Conservation (phyloP, 2,329 filamentous ascomycete genomes). For the Exophiala aquamarina region DNA sequence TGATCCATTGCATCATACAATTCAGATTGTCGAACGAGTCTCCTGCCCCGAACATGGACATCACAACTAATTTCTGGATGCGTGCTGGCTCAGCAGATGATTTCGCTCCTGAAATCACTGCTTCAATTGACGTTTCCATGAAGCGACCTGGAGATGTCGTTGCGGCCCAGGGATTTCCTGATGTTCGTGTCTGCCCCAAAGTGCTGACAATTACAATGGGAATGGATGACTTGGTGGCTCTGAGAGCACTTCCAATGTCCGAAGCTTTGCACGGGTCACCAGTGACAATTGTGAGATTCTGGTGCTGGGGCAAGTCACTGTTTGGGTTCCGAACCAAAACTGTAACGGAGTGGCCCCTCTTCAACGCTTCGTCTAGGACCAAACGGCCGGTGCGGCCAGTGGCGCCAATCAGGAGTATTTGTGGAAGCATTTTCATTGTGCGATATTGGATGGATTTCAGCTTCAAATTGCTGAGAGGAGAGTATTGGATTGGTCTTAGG, state of each 20-base stretch:
- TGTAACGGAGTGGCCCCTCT: constrained; percentile 39
- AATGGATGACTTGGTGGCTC: not conserved
- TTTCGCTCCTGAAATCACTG: constrained; percentile 8
- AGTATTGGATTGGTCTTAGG: too few relatives aligned
- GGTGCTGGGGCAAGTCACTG: constrained; percentile 26
- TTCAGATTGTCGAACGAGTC: constrained; percentile 45
- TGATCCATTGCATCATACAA: constrained; percentile 44
- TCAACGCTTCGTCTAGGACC: constrained; percentile 41
- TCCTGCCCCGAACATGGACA: constrained; percentile 53
- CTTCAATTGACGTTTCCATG: constrained; percentile 40
- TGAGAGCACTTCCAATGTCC: constrained; percentile 24
- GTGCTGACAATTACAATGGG: constrained; percentile 48
- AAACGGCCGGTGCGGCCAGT: constrained; percentile 46
- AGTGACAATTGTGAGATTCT: constrained; percentile 23
- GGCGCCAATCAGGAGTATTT: constrained; percentile 44
- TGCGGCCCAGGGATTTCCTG: constrained; percentile 50
- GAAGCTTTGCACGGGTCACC: constrained; percentile 27
- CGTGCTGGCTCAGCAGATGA: constrained; percentile 38
- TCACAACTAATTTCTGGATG: constrained; percentile 47
- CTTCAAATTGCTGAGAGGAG: too few relatives aligned
- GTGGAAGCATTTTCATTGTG: constrained; percentile 5
- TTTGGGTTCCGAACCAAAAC: constrained; percentile 39
- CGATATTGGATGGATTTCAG: too few relatives aligned
- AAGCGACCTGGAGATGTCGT: constrained; percentile 45
- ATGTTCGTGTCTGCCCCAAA: constrained; percentile 48